Conservation (phyloP, 305 asterid species). For the Stenogyne calaminthoides region DNA sequence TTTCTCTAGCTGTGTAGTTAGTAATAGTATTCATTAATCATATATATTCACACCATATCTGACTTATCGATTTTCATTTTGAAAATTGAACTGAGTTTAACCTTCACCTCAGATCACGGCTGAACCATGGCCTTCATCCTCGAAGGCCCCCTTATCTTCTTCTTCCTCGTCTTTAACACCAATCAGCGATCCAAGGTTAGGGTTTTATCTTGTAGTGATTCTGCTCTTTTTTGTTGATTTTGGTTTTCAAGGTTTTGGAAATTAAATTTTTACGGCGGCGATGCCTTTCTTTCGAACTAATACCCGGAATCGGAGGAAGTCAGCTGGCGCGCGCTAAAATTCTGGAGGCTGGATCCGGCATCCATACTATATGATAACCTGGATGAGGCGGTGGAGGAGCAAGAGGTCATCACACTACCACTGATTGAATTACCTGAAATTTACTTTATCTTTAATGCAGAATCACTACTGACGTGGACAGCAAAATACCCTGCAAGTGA, state of each 20-base stretch:
- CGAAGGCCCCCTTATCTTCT: constrained; percentile 56
- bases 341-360: constrained; percentile 66
- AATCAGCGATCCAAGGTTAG: constrained; percentile 67
- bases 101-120: too few relatives aligned
- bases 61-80: constrained; percentile 32
- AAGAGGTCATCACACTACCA: too few relatives aligned
- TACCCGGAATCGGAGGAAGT: constrained; percentile 46
- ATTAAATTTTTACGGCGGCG: constrained; percentile 38
- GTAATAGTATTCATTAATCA: not conserved
- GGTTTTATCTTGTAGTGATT: constrained; percentile 30
- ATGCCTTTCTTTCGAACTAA: constrained; percentile 44
- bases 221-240: not conserved
- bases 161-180: constrained; percentile 51
- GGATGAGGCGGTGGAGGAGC: constrained; percentile 39
- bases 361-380: constrained; percentile 46
- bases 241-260: constrained; percentile 27
- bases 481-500: too few relatives aligned
- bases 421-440: too few relatives aligned
- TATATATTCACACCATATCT: not conserved
- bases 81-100: constrained; percentile 35
- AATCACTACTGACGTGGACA: too few relatives aligned
- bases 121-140: constrained; percentile 66
- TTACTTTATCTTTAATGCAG: not conserved
- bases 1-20: not conserved
- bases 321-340: constrained; percentile 42